These are phyloP conservation scores for Yarrowia keelungensis DNA, from an alignment of 805 yeast genomes.

Conservation along the genomic window DNA sequence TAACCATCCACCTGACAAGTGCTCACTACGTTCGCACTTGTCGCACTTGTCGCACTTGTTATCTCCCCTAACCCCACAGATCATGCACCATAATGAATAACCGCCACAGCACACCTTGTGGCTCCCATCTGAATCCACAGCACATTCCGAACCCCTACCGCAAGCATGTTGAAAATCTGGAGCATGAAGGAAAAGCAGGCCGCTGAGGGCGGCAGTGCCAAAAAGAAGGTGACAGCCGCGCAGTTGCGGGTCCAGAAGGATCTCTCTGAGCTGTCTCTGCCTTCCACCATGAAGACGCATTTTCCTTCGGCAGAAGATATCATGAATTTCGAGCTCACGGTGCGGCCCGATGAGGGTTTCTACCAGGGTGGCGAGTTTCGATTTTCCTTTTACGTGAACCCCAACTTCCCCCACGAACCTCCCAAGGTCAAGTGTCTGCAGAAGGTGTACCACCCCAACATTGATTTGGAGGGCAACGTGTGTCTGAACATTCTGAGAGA, in stretches of 20 bases:
- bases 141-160: too few relatives aligned
- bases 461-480: constrained; percentile 87
- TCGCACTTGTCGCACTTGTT: too few relatives aligned
- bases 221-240: constrained; percentile 61
- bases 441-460: constrained; percentile 91
- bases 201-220: constrained; percentile 50
- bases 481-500: constrained; percentile 90
- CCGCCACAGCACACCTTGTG: constrained; percentile 15
- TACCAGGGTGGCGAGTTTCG: constrained; percentile 72
- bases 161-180: constrained; percentile 60
- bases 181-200: constrained; percentile 65
- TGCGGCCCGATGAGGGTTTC: constrained; percentile 75
- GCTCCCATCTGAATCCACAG: neutral
- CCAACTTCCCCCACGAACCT: constrained; percentile 88
- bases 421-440: constrained; percentile 79
- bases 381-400: constrained; percentile 70
- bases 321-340: constrained; percentile 64
- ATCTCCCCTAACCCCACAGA: constrained; percentile 13
- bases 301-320: constrained; percentile 63
- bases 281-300: constrained; percentile 60
- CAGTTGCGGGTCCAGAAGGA: constrained; percentile 78
- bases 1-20: too few relatives aligned
- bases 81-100: neutral
- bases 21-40: too few relatives aligned
- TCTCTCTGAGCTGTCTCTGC: constrained; percentile 70